A percentile compares a stretch with the other conserved stretches of the same genome.
Evolutionary conservation across 2,329 filamentous ascomycete genomes (phyloP).

Genomic region (Claviceps humidiphila): DNA sequence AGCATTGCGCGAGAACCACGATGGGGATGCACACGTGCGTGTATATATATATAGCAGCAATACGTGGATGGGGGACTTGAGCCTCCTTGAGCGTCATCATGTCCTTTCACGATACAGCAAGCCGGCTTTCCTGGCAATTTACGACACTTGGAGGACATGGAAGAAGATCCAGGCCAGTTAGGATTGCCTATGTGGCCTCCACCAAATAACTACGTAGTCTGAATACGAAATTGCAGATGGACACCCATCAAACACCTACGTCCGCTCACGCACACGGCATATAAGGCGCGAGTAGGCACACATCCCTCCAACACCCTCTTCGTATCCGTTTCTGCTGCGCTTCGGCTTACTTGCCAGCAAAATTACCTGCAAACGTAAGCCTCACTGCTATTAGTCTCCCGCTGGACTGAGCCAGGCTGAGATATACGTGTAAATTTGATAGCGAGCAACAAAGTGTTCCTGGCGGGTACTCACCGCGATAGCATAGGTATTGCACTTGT

Average conservation of each 20-base stretch:
- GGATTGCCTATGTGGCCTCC: conserved; percentile 4
- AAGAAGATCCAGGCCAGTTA: neutral
- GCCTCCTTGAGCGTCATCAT: conserved; percentile 12
- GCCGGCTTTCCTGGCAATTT: conserved; percentile 6
- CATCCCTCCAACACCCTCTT: conserved; percentile 1
- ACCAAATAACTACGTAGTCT: conserved; percentile 5
- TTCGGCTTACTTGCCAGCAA: neutral
- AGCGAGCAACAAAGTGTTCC: no score
- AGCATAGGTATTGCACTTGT: neutral
- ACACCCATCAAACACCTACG: conserved; percentile 2
- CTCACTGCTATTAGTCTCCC: neutral
- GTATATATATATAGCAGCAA: conserved; percentile 6
- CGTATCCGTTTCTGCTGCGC: neutral
- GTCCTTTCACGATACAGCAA: conserved; percentile 12
- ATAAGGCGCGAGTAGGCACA: neutral
- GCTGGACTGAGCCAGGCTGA: neutral
- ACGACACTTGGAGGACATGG: conserved; percentile 7
- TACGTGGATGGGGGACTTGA: conserved; percentile 1
- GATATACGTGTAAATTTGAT: neutral
- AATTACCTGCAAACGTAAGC: neutral
- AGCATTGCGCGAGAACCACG: conserved; percentile 2
- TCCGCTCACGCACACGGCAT: conserved; percentile 1
- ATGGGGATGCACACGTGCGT: conserved; percentile 4
- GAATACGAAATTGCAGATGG: conserved; percentile 2
- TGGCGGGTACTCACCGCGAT: neutral